Evolutionary conservation across 2,329 filamentous ascomycete species (phyloP).

Genomic region (Pseudodiploospora longispora): DNA sequence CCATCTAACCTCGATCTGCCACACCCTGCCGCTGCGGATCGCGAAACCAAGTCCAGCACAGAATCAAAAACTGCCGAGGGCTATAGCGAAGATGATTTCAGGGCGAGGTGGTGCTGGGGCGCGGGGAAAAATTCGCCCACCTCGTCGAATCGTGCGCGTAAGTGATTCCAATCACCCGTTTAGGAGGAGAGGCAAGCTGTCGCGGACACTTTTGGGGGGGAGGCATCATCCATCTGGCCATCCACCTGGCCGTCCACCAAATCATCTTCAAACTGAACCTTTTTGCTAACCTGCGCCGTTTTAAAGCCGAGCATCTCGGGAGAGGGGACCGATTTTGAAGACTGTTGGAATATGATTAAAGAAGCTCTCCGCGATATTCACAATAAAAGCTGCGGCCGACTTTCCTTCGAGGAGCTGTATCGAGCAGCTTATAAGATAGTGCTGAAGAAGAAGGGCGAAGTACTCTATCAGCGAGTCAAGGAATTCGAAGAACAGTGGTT

Average conservation of each 20-base stretch:
- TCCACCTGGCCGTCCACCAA: no score
- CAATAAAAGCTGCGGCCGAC: slow-evolving; percentile 76
- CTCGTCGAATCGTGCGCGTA: slow-evolving; percentile 35
- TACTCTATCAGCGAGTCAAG: slow-evolving; percentile 73
- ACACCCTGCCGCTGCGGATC: no score
- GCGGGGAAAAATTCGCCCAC: slow-evolving; percentile 34
- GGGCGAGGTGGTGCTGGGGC: slow-evolving; percentile 37
- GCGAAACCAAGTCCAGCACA: no score
- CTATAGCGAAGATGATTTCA: slow-evolving; percentile 34
- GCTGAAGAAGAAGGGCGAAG: slow-evolving; percentile 73
- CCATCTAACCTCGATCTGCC: no score
- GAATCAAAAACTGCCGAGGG: neutral
- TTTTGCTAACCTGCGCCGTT: slow-evolving; percentile 14
- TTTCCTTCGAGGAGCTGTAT: slow-evolving; percentile 95
- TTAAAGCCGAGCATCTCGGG: slow-evolving; percentile 29
- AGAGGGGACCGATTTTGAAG: slow-evolving; percentile 72
- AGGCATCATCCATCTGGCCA: no score
- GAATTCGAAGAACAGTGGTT: slow-evolving; percentile 80
- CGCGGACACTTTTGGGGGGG: no score
- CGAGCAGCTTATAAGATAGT: slow-evolving; percentile 92
- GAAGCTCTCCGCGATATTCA: slow-evolving; percentile 82
- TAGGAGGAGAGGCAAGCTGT: no score
- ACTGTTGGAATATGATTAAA: slow-evolving; percentile 69
- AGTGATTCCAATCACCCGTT: slow-evolving; percentile 13
- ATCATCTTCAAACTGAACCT: neutral